Conservation (phyloP, 2,329 filamentous ascomycete genomes). For the Penicillium sp. region DNA sequence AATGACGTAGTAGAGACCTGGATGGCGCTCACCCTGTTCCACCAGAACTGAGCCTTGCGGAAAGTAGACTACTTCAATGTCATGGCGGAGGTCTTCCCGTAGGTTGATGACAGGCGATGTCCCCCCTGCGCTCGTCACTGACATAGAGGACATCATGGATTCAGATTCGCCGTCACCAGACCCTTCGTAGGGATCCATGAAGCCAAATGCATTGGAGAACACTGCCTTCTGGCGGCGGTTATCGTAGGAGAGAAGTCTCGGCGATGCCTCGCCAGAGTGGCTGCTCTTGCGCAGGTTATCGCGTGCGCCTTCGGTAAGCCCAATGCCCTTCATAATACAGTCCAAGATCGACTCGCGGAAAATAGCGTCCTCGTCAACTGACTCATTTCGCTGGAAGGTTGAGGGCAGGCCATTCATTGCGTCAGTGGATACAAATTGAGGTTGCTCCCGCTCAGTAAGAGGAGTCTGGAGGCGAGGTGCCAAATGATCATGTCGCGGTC, state of each 20-base stretch:
- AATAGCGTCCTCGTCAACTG: constrained; percentile 79
- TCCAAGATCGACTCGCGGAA: constrained; percentile 89
- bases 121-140: constrained; percentile 62
- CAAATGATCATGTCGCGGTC: constrained; percentile 49
- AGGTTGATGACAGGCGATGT: constrained; percentile 64
- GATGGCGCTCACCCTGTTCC: constrained; percentile 95
- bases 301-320: constrained; percentile 65
- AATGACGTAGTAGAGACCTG: constrained; percentile 94
- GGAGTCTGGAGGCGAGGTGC: constrained; percentile 39
- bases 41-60: constrained; percentile 91
- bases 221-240: constrained; percentile 73
- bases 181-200: constrained; percentile 79
- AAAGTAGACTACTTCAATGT: constrained; percentile 96
- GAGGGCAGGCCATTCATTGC: constrained; percentile 29
- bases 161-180: constrained; percentile 77
- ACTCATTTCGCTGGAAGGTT: constrained; percentile 68
- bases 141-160: constrained; percentile 67
- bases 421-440: constrained; percentile 34
- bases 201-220: constrained; percentile 85
- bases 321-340: constrained; percentile 93
- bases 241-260: constrained; percentile 79
- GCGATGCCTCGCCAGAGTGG: constrained; percentile 78
- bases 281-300: constrained; percentile 61
- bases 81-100: constrained; percentile 78
- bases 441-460: constrained; percentile 44